These are phyloP conservation scores for Pseudotulostoma volvatum DNA, from an alignment of 495 filamentous ascomycete genomes.

Conservation along the genomic window DNA sequence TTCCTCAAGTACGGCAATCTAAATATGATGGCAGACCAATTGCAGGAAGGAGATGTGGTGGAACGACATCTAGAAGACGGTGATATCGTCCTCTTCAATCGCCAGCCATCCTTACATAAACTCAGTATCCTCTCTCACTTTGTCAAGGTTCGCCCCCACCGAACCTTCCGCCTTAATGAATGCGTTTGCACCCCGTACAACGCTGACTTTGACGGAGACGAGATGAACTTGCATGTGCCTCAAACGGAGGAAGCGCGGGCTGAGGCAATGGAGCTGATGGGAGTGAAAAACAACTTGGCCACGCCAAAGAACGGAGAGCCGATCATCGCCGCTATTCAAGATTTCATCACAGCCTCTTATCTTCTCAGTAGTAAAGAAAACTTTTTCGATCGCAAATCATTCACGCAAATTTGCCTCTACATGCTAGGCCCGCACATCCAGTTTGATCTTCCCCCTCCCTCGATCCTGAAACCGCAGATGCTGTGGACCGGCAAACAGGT, in stretches of 20 bases:
- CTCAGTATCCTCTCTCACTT: slow-evolving; percentile 91
- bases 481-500: slow-evolving; percentile 98
- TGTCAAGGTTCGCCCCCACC: slow-evolving; percentile 84
- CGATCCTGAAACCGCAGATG: slow-evolving; percentile 67
- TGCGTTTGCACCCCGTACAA: slow-evolving; percentile 98
- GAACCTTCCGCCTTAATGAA: slow-evolving; percentile 93
- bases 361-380: slow-evolving; percentile 82
- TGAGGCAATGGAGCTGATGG: slow-evolving; percentile 93
- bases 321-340: slow-evolving; percentile 94
- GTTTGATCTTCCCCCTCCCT: slow-evolving; percentile 73
- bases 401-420: slow-evolving; percentile 77
- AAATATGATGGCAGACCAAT: slow-evolving; percentile 45
- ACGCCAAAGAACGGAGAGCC: slow-evolving; percentile 97
- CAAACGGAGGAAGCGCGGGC: slow-evolving; percentile 94
- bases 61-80: slow-evolving; percentile 91
- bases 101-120: slow-evolving; percentile 94
- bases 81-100: slow-evolving; percentile 95
- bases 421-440: slow-evolving; percentile 75
- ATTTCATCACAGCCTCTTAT: slow-evolving; percentile 94
- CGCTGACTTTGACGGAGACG: slow-evolving; percentile 97
- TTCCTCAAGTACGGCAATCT: slow-evolving; percentile 60
- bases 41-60: slow-evolving; percentile 73
- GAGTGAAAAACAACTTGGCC: slow-evolving; percentile 87
- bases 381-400: slow-evolving; percentile 75
- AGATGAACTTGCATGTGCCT: slow-evolving; percentile 97